phyloP scores from a whole-genome alignment of 768 basidiomycete species.

The Panellus pusillus region DNA sequence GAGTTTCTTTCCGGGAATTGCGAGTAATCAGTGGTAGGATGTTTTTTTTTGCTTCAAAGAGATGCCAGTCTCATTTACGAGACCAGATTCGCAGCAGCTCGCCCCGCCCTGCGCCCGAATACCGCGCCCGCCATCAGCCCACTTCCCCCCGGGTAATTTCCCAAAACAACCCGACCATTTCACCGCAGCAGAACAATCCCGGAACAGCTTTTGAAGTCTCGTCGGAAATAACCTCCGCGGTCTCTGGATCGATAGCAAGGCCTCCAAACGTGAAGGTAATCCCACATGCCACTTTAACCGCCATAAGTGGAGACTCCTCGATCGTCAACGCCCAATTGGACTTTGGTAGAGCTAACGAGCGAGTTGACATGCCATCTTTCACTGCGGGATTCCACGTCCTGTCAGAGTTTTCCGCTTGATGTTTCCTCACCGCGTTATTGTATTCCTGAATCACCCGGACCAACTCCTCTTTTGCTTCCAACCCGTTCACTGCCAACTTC shows the following conservation, averaged over 20 bases:
- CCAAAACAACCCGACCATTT: constrained; percentile 66
- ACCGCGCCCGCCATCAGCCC: constrained; percentile 66
- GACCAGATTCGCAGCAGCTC: constrained; percentile 36
- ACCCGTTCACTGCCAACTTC: constrained; percentile 43
- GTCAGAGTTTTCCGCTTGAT: constrained; percentile 34
- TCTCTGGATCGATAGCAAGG: constrained; percentile 55
- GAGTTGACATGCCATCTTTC: constrained; percentile 62
- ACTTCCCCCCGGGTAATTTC: constrained; percentile 72
- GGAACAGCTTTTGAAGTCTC: constrained; percentile 40
- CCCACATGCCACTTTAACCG: constrained; percentile 61
- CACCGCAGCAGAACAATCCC: constrained; percentile 66
- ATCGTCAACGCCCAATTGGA: constrained; percentile 69
- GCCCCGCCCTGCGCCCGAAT: constrained; percentile 60
- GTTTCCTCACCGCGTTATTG: constrained; percentile 47
- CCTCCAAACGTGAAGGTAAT: constrained; percentile 77
- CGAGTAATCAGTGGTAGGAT: no score
- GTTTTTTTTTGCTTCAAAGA: no score
- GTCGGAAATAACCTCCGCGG: constrained; percentile 50
- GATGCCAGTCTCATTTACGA: neutral
- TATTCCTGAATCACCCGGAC: constrained; percentile 48
- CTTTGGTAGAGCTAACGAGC: constrained; percentile 52
- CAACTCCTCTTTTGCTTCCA: constrained; percentile 43
- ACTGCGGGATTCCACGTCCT: constrained; percentile 59
- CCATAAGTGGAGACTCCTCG: constrained; percentile 54
- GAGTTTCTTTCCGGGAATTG: no score